Conservation (phyloP, 768 basidiomycete genomes). For the Tricholoma bakamatsutake region DNA sequence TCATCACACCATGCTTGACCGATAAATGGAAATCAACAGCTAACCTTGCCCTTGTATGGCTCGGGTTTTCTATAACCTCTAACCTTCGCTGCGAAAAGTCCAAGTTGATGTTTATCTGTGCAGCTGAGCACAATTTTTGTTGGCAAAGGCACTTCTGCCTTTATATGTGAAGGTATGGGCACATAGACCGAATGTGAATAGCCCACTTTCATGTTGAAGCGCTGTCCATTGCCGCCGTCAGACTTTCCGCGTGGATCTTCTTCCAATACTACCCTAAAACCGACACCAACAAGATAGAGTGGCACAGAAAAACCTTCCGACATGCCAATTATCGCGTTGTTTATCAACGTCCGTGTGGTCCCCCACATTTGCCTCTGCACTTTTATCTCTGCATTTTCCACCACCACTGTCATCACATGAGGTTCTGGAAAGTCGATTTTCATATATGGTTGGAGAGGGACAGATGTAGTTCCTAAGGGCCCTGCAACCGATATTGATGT, state of each 20-base stretch:
- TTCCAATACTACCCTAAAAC: conserved; percentile 87
- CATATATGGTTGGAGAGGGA: conserved; percentile 43
- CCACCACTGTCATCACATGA: conserved; percentile 37
- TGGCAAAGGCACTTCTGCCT: conserved; percentile 70
- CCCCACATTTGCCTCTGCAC: conserved; percentile 92
- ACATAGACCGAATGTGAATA: conserved; percentile 85
- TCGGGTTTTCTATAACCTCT: conserved; percentile 85
- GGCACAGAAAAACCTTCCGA: conserved; percentile 81
- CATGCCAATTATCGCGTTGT: conserved; percentile 88
- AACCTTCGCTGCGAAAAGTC: conserved; percentile 84
- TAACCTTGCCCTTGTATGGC: conserved; percentile 96
- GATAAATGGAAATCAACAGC: conserved; percentile 20
- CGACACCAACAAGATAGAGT: conserved; percentile 89
- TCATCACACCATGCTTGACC: background rate
- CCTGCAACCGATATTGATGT: conserved; percentile 38
- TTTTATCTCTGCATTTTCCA: conserved; percentile 65
- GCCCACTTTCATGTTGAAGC: conserved; percentile 88
- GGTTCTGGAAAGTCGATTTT: conserved; percentile 35
- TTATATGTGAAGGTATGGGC: conserved; percentile 77
- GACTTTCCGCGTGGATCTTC: conserved; percentile 60
- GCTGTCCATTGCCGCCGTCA: conserved; percentile 53
- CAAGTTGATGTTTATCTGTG: conserved; percentile 83
- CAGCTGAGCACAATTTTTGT: conserved; percentile 82
- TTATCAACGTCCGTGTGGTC: conserved; percentile 84
- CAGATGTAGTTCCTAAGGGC: conserved; percentile 40